Evolutionary conservation across 2,329 filamentous ascomycete genomes (phyloP).

Genomic region (Aspergillus carbonarius): DNA sequence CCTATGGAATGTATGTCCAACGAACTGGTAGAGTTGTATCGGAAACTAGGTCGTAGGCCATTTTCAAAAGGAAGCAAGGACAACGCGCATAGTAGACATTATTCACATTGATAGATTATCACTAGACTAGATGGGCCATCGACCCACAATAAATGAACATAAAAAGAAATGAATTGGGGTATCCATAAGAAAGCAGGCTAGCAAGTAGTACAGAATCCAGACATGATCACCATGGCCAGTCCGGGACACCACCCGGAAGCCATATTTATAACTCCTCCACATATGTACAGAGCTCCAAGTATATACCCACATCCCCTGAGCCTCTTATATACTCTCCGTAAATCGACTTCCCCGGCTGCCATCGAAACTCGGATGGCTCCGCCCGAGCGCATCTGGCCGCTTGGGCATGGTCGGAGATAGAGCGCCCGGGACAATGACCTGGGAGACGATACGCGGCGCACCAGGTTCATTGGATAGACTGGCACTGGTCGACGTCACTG

Average conservation of each 20-base stretch:
- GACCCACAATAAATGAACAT: background rate
- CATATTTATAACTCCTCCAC: background rate
- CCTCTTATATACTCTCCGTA: conserved; percentile 33
- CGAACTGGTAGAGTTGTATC: background rate
- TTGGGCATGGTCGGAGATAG: conserved; percentile 26
- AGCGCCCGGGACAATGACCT: conserved; percentile 24
- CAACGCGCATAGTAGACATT: background rate
- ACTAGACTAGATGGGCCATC: background rate
- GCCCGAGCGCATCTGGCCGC: conserved; percentile 42
- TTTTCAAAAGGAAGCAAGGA: background rate
- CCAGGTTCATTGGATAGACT: conserved; percentile 24
- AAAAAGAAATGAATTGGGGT: conserved; percentile 11
- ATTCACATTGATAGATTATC: background rate
- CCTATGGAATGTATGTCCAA: too few relatives aligned
- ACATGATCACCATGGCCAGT: conserved; percentile 4
- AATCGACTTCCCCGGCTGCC: conserved; percentile 49
- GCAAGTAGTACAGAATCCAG: conserved; percentile 14
- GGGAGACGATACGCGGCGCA: conserved; percentile 25
- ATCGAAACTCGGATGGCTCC: conserved; percentile 43
- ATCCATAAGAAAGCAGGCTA: conserved; percentile 8
- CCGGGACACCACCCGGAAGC: background rate
- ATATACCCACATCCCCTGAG: conserved; percentile 7
- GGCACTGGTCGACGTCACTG: conserved; percentile 37
- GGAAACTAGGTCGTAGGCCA: background rate
- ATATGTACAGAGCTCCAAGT: conserved; percentile 11